Evolutionary conservation across 306 rosid genomes (phyloP).

Genomic region (Vigna hirtella): DNA sequence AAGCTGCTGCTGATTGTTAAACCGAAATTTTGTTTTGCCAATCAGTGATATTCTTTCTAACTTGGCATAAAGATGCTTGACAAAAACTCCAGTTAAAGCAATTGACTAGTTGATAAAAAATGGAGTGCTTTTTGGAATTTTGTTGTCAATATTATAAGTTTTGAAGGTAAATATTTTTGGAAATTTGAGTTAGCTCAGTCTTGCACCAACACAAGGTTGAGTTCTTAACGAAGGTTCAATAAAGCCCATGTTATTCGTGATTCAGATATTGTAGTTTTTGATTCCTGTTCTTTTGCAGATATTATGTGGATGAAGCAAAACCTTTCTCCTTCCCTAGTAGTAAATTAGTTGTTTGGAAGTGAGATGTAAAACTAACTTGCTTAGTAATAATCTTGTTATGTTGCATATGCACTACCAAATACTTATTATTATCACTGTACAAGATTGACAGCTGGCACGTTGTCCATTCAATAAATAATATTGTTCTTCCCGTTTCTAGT

Average conservation of each 20-base stretch:
- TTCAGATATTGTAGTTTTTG: neutral
- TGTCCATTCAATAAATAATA: neutral
- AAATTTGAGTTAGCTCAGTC: neutral
- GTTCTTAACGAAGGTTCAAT: conserved; percentile 15
- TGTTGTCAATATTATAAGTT: neutral
- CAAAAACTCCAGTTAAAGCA: neutral
- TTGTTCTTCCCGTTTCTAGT: neutral
- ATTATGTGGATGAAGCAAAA: neutral
- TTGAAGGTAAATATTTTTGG: neutral
- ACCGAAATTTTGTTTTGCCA: neutral
- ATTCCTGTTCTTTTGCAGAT: conserved; percentile 16
- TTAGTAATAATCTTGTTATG: neutral
- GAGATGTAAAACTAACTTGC: neutral
- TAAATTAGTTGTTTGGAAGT: neutral
- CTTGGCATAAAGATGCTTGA: neutral
- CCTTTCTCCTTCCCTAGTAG: neutral
- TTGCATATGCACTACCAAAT: conserved; percentile 23
- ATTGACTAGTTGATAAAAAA: neutral
- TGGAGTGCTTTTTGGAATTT: neutral
- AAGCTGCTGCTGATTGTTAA: conserved; percentile 2
- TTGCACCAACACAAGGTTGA: neutral
- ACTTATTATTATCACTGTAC: neutral
- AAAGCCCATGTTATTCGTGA: neutral
- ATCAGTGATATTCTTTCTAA: conserved; percentile 6
- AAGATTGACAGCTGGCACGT: neutral